A percentile compares a stretch with the other conserved stretches of the same genome.
These are phyloP conservation scores for Leishmania mexicana DNA, from an alignment of 208 protist genomes.

Conservation along the genomic window DNA sequence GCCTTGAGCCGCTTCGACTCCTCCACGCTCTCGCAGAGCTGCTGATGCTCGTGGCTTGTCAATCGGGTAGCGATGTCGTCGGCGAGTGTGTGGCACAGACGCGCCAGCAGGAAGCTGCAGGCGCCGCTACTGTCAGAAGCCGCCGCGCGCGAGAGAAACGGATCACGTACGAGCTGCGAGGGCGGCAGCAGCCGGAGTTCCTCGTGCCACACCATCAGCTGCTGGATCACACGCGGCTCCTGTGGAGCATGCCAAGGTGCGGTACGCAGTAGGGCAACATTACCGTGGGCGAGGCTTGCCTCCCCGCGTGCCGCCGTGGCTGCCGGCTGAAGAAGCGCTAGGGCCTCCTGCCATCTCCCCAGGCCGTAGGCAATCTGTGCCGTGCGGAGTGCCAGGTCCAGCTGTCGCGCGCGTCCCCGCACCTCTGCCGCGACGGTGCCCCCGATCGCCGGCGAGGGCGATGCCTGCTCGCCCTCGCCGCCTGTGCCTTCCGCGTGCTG, in stretches of 20 bases:
- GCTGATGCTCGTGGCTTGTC: slow-evolving; percentile 52
- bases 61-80: slow-evolving; percentile 53
- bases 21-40: slow-evolving; percentile 46
- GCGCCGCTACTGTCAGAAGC: slow-evolving; percentile 53
- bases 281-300: neutral
- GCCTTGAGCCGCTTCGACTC: slow-evolving; percentile 40
- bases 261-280: neutral
- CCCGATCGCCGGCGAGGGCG: neutral
- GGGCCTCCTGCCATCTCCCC: slow-evolving; percentile 30
- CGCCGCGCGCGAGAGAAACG: slow-evolving; percentile 44
- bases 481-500: neutral
- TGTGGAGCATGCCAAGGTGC: slow-evolving; percentile 4
- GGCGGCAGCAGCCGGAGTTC: slow-evolving; percentile 54
- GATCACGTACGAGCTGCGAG: slow-evolving; percentile 78
- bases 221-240: slow-evolving; percentile 52
- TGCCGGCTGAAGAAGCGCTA: slow-evolving; percentile 29
- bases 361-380: slow-evolving; percentile 36
- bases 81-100: slow-evolving; percentile 63
- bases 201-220: slow-evolving; percentile 58
- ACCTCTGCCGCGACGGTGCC: neutral
- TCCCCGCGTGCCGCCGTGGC: neutral
- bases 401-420: neutral
- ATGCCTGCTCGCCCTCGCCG: neutral
- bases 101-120: slow-evolving; percentile 65
- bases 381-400: slow-evolving; percentile 29